phyloP scores from a whole-genome alignment of 2,329 filamentous ascomycete species.

The Hypoxylon sp. region DNA sequence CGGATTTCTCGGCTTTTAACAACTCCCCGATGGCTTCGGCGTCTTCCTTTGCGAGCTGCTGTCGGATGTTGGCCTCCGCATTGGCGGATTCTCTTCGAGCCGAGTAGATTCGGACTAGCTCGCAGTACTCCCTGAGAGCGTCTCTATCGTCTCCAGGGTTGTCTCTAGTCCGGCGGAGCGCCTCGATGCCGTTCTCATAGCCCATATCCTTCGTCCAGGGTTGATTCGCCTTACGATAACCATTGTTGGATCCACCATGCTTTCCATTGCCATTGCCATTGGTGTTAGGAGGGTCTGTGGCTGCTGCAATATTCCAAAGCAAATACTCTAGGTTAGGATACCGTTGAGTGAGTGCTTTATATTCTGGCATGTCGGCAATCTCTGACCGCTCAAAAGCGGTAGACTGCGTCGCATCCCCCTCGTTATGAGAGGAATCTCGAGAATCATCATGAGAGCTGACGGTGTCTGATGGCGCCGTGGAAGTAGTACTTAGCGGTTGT shows the following conservation, averaged over 20 bases:
- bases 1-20: constrained; percentile 59
- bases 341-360: constrained; percentile 49
- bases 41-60: constrained; percentile 64
- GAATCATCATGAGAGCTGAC: constrained; percentile 4
- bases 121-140: constrained; percentile 72
- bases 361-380: constrained; percentile 52
- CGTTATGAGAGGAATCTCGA: background rate
- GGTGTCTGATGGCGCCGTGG: background rate
- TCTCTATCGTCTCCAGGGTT: constrained; percentile 70
- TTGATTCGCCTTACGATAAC: constrained; percentile 58
- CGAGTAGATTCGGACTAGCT: constrained; percentile 66
- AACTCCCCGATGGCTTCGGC: constrained; percentile 65
- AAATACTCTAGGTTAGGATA: constrained; percentile 51
- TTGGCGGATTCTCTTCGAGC: constrained; percentile 54
- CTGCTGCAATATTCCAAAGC: constrained; percentile 52
- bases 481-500: background rate
- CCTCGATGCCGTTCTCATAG: constrained; percentile 68
- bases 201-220: constrained; percentile 73
- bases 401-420: constrained; percentile 10
- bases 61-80: constrained; percentile 59
- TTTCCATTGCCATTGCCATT: constrained; percentile 24
- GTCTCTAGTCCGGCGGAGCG: constrained; percentile 66
- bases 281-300: constrained; percentile 51
- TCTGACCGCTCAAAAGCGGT: constrained; percentile 30
- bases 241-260: constrained; percentile 36